Base-by-base conservation (phyloP, 148 eudicot genomes). In the Cornus controversa region DNA sequence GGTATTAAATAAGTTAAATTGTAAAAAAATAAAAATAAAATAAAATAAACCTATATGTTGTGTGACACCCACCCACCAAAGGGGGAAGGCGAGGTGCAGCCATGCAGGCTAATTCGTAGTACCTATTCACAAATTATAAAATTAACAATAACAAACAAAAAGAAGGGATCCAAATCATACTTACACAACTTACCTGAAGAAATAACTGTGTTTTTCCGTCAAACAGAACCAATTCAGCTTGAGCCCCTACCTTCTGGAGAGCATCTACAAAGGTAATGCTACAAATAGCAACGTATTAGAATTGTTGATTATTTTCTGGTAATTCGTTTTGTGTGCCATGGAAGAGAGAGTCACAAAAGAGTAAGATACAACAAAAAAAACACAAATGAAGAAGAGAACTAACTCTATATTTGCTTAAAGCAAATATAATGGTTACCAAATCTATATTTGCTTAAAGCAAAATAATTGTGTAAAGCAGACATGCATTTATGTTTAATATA, bases 141-240 rank as follows among this genome's bases (percentile, higher is more conserved):
- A 50, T 11, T 16, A 50, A 50, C 57, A 50, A 50, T 50, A 50
- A 11, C 23, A 28, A 25, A 20, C 58, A 25, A n/a, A 67, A 16
- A 50, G 14, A 57, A 63, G 63, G 47, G 23, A 25, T 64, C 57
- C 29, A 27, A 67, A 16, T 6, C n/a, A 54, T 57, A 77, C 84
- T 80, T n/a, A n/a, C n/a, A n/a, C n/a, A n/a, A n/a, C n/a, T n/a
- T 75, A 93, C 99, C 80, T 96, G 98, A 53, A 93, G 87, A 86
- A 96, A 91, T 77, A 96, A 76, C 98, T 16, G 98, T 93, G 95
- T 89, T 87, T 96, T 96, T 24, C 99, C 99, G 67, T 87, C 80
- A 74, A 81, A 93, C 71, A 96, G 70, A 70, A 87, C 79, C 10
- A 93, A 83, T 78, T 96, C 94, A 57, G 85, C 97, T 72, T 74